Percentiles rank a stretch among this genome's conserved stretches.
phyloP scores from a whole-genome alignment of 2,329 filamentous ascomycete genomes.

The Clathrospora elynae region DNA sequence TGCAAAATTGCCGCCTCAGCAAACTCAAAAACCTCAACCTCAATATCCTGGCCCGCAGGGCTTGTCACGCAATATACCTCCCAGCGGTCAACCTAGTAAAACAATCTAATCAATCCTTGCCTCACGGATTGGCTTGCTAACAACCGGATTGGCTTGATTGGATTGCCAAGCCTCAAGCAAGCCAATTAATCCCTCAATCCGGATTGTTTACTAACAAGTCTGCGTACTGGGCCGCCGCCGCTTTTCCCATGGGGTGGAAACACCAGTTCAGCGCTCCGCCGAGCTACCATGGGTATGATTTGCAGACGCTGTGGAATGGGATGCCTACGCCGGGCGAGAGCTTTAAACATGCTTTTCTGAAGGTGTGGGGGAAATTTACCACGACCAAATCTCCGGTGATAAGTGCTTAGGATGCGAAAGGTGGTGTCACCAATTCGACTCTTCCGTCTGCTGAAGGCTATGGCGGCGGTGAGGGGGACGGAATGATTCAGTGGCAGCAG shows the following conservation, averaged over 20 bases:
- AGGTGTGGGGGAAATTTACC: conserved; percentile 44
- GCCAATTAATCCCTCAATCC: too few relatives aligned
- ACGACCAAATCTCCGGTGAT: conserved; percentile 34
- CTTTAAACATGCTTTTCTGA: conserved; percentile 43
- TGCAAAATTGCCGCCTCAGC: too few relatives aligned
- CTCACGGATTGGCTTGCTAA: too few relatives aligned
- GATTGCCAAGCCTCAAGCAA: too few relatives aligned
- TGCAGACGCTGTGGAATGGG: conserved; percentile 39
- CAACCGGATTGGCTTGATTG: too few relatives aligned
- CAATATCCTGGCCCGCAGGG: too few relatives aligned
- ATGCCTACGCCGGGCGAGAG: conserved; percentile 27
- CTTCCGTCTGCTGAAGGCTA: conserved; percentile 23
- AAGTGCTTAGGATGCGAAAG: conserved; percentile 36
- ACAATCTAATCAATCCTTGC: too few relatives aligned
- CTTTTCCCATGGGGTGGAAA: conserved; percentile 42
- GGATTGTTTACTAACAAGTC: too few relatives aligned
- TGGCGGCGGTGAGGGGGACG: conserved; percentile 14
- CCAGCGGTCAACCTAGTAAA: too few relatives aligned
- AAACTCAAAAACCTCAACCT: too few relatives aligned
- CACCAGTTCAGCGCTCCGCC: conserved; percentile 41
- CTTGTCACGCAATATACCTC: too few relatives aligned
- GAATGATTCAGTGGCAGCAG: conserved; percentile 38
- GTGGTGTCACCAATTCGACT: conserved; percentile 28
- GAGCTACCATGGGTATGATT: conserved; percentile 42
- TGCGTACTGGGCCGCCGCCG: conserved; percentile 51